phyloP scores from a whole-genome alignment of 176 grass and related monocot genomes.

The Rhynchospora pubera region DNA sequence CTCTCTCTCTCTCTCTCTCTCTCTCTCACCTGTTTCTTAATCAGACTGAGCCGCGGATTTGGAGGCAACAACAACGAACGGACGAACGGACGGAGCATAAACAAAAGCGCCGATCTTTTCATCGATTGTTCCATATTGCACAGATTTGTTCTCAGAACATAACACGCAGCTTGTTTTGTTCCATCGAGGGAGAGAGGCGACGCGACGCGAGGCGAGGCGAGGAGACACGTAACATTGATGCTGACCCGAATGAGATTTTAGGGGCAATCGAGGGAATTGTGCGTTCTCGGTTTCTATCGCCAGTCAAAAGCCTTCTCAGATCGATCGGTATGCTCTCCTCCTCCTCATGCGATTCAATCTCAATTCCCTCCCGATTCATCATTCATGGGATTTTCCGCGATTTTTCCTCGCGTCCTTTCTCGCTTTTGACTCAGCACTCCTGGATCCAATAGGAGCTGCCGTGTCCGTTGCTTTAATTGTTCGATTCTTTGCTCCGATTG shows the following conservation, averaged over 20 bases:
- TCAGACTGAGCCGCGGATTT: slow-evolving; percentile 42
- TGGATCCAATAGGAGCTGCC: slow-evolving; percentile 6
- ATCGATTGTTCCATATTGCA: slow-evolving; percentile 36
- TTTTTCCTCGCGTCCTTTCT: slow-evolving; percentile 1
- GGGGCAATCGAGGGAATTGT: slow-evolving; percentile 18
- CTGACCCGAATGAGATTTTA: slow-evolving; percentile 23
- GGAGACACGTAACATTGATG: slow-evolving; percentile 42
- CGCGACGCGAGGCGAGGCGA: not conserved
- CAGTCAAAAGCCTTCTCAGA: slow-evolving; percentile 17
- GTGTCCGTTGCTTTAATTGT: slow-evolving; percentile 8
- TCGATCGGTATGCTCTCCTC: slow-evolving; percentile 19
- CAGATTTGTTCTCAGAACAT: slow-evolving; percentile 33
- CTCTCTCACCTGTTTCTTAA: slow-evolving; percentile 29
- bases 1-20: not conserved
- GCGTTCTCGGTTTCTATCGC: not conserved
- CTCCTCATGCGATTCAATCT: slow-evolving; percentile 4
- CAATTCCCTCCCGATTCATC: slow-evolving; percentile 13
- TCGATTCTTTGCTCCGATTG: not conserved
- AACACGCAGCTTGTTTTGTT: slow-evolving; percentile 18
- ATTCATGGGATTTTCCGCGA: not conserved
- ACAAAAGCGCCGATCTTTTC: slow-evolving; percentile 24
- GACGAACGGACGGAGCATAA: slow-evolving; percentile 13
- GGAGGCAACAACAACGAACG: not conserved
- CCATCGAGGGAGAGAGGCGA: slow-evolving; percentile 2
- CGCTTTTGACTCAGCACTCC: not conserved